Evolutionary conservation across 139 green algal genomes (phyloP).

Genomic region (Asterochloris erici): DNA sequence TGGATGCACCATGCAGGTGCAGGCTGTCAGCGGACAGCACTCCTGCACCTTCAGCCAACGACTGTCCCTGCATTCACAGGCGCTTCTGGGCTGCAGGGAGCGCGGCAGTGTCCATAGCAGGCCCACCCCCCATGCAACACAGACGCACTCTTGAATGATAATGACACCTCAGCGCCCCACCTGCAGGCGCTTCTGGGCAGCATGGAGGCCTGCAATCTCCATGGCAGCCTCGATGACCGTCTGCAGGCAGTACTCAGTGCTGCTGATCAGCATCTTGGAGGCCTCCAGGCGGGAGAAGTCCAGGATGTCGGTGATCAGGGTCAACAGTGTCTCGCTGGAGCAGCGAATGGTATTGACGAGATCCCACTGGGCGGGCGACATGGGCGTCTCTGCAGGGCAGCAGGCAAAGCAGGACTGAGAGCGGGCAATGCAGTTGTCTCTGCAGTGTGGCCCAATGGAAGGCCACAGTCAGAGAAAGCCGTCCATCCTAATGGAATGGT

Average conservation of each 20-base stretch:
- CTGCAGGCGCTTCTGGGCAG: constrained; percentile 71
- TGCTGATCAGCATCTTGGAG: constrained; percentile 69
- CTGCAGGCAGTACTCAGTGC: constrained; percentile 61
- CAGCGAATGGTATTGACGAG: constrained; percentile 81
- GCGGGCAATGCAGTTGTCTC: not conserved
- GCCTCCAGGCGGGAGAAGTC: constrained; percentile 88
- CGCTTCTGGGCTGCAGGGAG: too few species aligned
- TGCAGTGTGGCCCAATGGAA: too few species aligned
- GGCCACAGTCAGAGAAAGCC: too few species aligned
- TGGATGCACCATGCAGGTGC: too few species aligned
- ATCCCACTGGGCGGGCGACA: constrained; percentile 67
- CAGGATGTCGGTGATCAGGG: constrained; percentile 89
- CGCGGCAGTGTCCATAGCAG: too few species aligned
- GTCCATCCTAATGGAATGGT: too few species aligned
- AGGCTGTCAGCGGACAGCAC: too few species aligned
- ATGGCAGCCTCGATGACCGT: constrained; percentile 77
- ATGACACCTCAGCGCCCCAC: constrained; percentile 9
- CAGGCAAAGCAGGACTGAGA: not conserved
- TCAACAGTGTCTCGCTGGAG: constrained; percentile 79
- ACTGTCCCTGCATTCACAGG: too few species aligned
- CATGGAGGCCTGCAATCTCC: constrained; percentile 76
- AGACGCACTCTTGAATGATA: too few species aligned
- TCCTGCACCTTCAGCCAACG: too few species aligned
- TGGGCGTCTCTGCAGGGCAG: constrained; percentile 1
- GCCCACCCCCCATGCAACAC: too few species aligned